Conservation (phyloP, 805 yeast species). For the Tetrapisispora nanseiensis region DNA sequence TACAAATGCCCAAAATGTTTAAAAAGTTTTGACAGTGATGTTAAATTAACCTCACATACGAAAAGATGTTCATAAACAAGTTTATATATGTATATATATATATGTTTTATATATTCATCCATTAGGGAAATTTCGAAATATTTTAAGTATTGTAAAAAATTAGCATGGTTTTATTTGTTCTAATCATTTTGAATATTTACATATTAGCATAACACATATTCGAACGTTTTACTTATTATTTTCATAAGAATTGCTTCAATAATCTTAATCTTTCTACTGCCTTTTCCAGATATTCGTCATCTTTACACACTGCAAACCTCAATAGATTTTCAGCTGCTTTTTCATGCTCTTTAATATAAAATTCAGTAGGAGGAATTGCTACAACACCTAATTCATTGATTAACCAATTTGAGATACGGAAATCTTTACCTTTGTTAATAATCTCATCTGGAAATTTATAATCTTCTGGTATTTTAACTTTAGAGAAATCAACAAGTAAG, state of each 20-base stretch:
- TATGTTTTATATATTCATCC: no score
- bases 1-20: conserved; percentile 44
- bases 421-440: conserved; percentile 65
- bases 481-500: conserved; percentile 76
- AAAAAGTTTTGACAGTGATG: conserved; percentile 40
- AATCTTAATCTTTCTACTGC: conserved; percentile 70
- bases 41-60: conserved; percentile 35
- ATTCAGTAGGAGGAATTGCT: conserved; percentile 96
- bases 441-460: conserved; percentile 67
- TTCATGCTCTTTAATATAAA: conserved; percentile 62
- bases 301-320: conserved; percentile 95
- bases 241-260: conserved; percentile 45
- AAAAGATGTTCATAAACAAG: conserved; percentile 6
- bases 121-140: no score
- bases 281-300: conserved; percentile 64
- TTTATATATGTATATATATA: no score
- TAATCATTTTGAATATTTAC: no score
- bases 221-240: no score
- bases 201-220: no score
- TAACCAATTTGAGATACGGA: conserved; percentile 84
- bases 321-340: conserved; percentile 72
- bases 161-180: no score
- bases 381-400: conserved; percentile 90
- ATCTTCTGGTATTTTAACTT: conserved; percentile 66
- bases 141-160: no score